Evolutionary conservation across 441 rosid species (phyloP).

Genomic region (Pelargonium cotyledonis): DNA sequence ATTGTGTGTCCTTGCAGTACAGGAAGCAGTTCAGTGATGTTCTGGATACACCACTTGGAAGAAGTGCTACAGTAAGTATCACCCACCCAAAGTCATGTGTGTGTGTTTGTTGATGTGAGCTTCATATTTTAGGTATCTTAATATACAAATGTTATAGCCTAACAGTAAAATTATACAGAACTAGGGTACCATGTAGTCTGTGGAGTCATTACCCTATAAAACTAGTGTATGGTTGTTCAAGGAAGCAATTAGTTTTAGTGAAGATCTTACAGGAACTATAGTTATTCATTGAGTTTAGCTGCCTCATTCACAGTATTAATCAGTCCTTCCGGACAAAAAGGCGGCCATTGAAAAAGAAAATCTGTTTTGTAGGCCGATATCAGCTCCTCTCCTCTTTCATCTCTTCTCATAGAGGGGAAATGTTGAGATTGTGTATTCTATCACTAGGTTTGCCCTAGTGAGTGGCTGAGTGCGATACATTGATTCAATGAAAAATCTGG

Average conservation of each 20-base stretch:
- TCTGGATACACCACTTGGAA: slow-evolving; percentile 66
- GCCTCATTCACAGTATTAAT: not conserved
- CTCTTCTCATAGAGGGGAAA: too few species aligned
- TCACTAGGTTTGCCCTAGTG: too few species aligned
- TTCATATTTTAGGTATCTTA: slow-evolving; percentile 8
- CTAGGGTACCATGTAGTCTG: not conserved
- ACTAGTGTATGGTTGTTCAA: not conserved
- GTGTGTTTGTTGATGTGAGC: not conserved
- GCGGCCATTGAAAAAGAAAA: too few species aligned
- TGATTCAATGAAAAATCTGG: too few species aligned
- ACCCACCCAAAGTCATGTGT: slow-evolving; percentile 5
- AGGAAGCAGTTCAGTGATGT: slow-evolving; percentile 69
- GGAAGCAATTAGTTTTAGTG: not conserved
- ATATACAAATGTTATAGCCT: not conserved
- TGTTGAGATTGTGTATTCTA: too few species aligned
- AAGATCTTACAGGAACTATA: not conserved
- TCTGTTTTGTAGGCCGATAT: too few species aligned
- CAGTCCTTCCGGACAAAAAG: not conserved
- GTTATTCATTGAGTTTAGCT: not conserved
- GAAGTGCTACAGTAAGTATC: slow-evolving; percentile 65
- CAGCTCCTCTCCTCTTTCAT: too few species aligned
- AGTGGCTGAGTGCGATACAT: too few species aligned
- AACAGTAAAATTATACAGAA: not conserved
- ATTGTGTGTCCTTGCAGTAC: slow-evolving; percentile 49
- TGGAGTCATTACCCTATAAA: too few species aligned